Evolutionary conservation across 1,284 basidiomycete genomes (phyloP).

Genomic region (Sporisorium graminicola): DNA sequence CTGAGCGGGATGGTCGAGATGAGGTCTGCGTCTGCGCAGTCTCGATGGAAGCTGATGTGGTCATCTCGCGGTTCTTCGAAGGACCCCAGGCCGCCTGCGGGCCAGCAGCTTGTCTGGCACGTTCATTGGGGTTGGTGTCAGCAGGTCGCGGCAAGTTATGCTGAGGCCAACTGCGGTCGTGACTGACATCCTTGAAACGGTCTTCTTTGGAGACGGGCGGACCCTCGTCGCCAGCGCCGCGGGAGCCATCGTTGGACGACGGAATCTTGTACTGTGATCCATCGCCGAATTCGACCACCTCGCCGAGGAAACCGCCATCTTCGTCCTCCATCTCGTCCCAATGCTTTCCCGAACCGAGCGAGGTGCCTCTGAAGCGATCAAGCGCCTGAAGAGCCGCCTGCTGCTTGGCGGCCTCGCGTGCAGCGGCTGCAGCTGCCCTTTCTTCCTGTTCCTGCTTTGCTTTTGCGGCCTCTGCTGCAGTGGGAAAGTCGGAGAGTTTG

Average conservation of each 20-base stretch:
- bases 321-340: slow-evolving; percentile 69
- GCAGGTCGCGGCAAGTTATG: slow-evolving; percentile 15
- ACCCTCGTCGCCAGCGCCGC: slow-evolving; percentile 16
- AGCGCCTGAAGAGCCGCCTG: slow-evolving; percentile 57
- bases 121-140: slow-evolving; percentile 14
- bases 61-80: slow-evolving; percentile 27
- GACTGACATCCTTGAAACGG: slow-evolving; percentile 63
- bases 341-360: slow-evolving; percentile 57
- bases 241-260: slow-evolving; percentile 35
- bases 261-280: slow-evolving; percentile 68
- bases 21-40: slow-evolving; percentile 8
- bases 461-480: slow-evolving; percentile 64
- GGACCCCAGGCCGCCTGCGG: slow-evolving; percentile 34
- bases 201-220: slow-evolving; percentile 62
- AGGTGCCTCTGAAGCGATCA: slow-evolving; percentile 65
- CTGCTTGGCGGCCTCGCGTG: slow-evolving; percentile 54
- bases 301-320: slow-evolving; percentile 62
- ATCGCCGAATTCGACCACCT: slow-evolving; percentile 68
- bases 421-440: slow-evolving; percentile 55
- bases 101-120: slow-evolving; percentile 16
- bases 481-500: slow-evolving; percentile 63
- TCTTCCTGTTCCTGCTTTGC: slow-evolving; percentile 64
- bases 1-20: slow-evolving; percentile 29
- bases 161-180: slow-evolving; percentile 64
- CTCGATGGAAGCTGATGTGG: slow-evolving; percentile 20